These are phyloP conservation scores for Centaurea solstitialis DNA, from an alignment of 129 eudicot genomes.

Conservation along the genomic window DNA sequence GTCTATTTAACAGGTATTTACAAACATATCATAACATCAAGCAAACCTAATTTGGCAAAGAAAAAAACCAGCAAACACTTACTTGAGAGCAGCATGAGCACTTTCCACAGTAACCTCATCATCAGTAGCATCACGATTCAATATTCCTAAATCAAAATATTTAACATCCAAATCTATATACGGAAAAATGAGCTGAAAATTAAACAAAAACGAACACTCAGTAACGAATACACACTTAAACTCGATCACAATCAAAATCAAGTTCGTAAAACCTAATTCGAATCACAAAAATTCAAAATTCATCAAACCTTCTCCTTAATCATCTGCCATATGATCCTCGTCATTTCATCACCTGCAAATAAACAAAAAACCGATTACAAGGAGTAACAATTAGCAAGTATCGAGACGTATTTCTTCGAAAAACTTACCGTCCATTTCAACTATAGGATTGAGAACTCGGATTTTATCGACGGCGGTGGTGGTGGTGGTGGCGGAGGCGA, in stretches of 20 bases:
- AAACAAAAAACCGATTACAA: not conserved
- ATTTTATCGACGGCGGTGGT: conserved; percentile 49
- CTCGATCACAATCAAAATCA: not conserved
- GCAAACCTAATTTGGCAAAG: not conserved
- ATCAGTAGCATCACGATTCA: conserved; percentile 89
- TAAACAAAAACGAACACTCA: conserved; percentile 12
- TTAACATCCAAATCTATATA: conserved; percentile 81
- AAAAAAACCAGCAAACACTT: conserved; percentile 22
- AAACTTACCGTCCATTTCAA: conserved; percentile 87
- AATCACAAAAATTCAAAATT: not conserved
- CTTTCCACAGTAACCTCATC: conserved; percentile 90
- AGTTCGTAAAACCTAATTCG: not conserved
- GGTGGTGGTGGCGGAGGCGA: conserved; percentile 49
- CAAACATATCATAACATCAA: not conserved
- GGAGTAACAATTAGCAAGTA: not conserved
- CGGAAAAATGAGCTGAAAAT: conserved; percentile 82
- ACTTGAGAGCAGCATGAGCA: conserved; percentile 88
- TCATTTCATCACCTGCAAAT: conserved; percentile 84
- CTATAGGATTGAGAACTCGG: conserved; percentile 71
- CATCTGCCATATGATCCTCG: conserved; percentile 90
- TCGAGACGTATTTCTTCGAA: not conserved
- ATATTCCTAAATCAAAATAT: conserved; percentile 84
- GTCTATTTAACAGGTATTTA: not conserved
- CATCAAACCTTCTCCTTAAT: conserved; percentile 73
- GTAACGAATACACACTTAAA: not conserved